Base-by-base conservation (phyloP, 2,329 filamentous ascomycete species). In the Exserohilum turcica region DNA sequence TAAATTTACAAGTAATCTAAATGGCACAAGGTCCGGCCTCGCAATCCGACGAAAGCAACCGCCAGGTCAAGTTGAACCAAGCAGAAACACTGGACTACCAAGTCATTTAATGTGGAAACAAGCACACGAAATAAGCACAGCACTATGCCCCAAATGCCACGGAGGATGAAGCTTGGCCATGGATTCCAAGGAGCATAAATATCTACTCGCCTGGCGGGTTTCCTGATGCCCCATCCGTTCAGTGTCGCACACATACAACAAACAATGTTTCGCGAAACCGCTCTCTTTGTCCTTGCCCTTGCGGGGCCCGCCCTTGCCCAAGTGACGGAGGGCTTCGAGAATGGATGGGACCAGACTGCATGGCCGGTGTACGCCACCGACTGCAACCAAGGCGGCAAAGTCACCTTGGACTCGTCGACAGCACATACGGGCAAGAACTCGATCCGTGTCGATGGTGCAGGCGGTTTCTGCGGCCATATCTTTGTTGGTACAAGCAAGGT, bases 381-480 rank as follows among this genome's bases (percentile, higher is more conserved):
- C 71, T 86, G 84, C 66, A 84, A 77, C 71, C 83, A 86, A 65
- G 83, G 83, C 40, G 83, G 84, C 32, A 80, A 75, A 52, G 78
- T 86, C 48, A 76, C 73, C 1, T 81, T 86, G 10, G 84, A 86
- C 63, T 85, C 73, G 58, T 76, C 82, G 33, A 82, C 77, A 0
- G 82, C 81, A 0, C 82, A 85, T 64, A 67, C 63, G 10, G 71
- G 71, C 82, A 43, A 97, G 85, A 61, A 92, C 83, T 72, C 87
- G 81, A 72, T 99, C 94, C 2, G 92, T 89, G 70, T 86, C 70
- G 70, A 85, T 78, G 64, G 90, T 80, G 55, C 91, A 83, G 8
- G 89, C 84, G 13, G 84, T 5, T 73, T 66, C 53, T 73, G 71
- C 44, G 71, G 71, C 28, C 84, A 86, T 64, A 82, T 84, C 39